Conservation (phyloP, 805 yeast genomes). For the Candida takata region DNA sequence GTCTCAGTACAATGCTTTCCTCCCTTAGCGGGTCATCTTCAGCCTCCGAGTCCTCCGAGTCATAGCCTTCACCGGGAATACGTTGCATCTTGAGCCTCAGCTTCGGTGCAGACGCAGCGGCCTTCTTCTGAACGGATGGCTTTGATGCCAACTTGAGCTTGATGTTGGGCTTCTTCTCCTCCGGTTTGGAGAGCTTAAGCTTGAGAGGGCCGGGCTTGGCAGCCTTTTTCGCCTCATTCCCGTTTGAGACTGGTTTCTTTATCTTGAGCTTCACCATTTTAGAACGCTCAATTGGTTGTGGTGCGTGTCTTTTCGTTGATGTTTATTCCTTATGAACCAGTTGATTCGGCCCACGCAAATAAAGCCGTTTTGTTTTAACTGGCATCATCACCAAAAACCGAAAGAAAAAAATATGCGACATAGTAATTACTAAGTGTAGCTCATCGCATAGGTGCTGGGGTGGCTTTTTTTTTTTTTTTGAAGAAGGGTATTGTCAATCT, state of each 20-base stretch:
- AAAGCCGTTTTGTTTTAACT: too few species aligned
- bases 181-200: conserved; percentile 8
- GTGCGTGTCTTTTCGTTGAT: too few species aligned
- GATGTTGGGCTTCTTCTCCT: conserved; percentile 8
- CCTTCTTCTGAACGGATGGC: conserved; percentile 1
- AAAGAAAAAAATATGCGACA: too few species aligned
- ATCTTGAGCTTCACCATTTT: conserved; percentile 9
- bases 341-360: too few species aligned
- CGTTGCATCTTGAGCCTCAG: conserved; percentile 38
- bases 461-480: too few species aligned
- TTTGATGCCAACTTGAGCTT: conserved; percentile 11
- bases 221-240: conserved; percentile 5
- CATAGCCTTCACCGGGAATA: conserved; percentile 92
- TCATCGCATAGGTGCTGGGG: too few species aligned
- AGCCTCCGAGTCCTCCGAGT: conserved; percentile 90
- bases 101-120: conserved; percentile 20
- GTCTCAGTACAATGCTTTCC: conserved; percentile 74
- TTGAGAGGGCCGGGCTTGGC: conserved; percentile 6
- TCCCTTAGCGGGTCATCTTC: conserved; percentile 93
- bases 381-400: too few species aligned
- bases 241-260: conserved; percentile 4
- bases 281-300: too few species aligned
- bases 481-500: too few species aligned
- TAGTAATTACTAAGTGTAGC: too few species aligned
- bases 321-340: too few species aligned